phyloP scores from a whole-genome alignment of 176 grass and related monocot species.

The Cocos nucifera region DNA sequence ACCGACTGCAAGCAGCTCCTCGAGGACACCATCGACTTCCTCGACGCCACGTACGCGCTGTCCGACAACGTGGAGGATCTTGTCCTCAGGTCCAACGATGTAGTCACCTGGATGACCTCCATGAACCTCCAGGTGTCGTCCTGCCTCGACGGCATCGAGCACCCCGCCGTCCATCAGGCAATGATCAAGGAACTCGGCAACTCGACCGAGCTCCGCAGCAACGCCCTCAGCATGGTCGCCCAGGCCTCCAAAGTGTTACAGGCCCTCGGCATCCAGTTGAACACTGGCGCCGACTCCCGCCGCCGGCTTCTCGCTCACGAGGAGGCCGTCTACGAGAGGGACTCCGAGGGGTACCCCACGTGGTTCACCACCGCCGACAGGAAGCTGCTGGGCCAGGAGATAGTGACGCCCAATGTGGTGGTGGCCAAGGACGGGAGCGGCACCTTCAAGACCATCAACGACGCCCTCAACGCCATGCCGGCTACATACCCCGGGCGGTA shows the following conservation, averaged over 20 bases:
- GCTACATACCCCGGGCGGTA: conserved; percentile 29
- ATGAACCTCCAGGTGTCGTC: conserved; percentile 65
- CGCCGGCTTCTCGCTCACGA: conserved; percentile 32
- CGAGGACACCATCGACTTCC: conserved; percentile 36
- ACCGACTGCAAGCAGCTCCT: conserved; percentile 67
- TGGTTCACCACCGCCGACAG: conserved; percentile 49
- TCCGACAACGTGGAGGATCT: conserved; percentile 23
- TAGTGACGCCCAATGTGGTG: conserved; percentile 50
- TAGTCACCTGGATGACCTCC: conserved; percentile 50
- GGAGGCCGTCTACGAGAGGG: conserved; percentile 5
- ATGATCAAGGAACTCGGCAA: conserved; percentile 65
- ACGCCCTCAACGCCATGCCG: conserved; percentile 45
- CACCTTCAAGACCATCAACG: conserved; percentile 70
- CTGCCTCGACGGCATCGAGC: conserved; percentile 73
- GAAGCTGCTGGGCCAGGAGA: conserved; percentile 32
- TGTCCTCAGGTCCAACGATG: conserved; percentile 30
- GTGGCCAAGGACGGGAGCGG: conserved; percentile 85
- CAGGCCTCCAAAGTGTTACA: conserved; percentile 22
- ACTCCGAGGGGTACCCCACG: conserved; percentile 18
- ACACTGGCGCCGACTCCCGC: conserved; percentile 3
- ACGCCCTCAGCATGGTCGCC: conserved; percentile 72
- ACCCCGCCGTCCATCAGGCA: conserved; percentile 41
- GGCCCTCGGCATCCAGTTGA: background rate
- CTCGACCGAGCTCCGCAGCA: conserved; percentile 79
- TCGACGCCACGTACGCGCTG: conserved; percentile 29